phyloP scores from a whole-genome alignment of 352 stramenopile genomes.

The Pelagophyceae sp. region DNA sequence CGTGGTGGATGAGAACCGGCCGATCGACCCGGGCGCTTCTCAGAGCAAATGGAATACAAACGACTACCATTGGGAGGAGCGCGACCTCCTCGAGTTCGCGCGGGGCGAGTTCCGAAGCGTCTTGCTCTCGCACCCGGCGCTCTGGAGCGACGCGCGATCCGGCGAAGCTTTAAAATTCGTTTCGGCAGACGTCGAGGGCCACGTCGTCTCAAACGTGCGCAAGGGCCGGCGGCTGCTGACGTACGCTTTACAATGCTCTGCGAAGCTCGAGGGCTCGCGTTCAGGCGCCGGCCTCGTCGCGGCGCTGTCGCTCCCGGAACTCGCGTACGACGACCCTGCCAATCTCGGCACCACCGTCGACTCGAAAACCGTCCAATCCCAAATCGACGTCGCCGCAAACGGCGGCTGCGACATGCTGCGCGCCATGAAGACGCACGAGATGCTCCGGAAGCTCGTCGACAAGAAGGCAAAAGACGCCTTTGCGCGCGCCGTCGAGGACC shows the following conservation, averaged over 20 bases:
- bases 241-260: background rate
- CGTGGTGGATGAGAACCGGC: background rate
- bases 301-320: background rate
- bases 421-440: slow-evolving; percentile 16
- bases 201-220: slow-evolving; percentile 13
- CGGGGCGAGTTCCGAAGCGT: background rate
- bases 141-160: background rate
- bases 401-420: background rate
- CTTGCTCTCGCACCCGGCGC: background rate
- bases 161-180: background rate
- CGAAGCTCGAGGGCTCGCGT: background rate
- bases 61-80: slow-evolving; percentile 22
- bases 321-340: slow-evolving; percentile 12
- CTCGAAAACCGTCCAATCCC: too few species aligned
- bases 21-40: background rate
- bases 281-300: background rate
- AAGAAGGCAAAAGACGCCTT: background rate
- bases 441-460: background rate
- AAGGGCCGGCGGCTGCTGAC: slow-evolving; percentile 5
- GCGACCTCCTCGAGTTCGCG: slow-evolving; percentile 10
- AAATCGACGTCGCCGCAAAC: too few species aligned
- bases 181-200: background rate
- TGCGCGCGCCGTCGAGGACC: background rate
- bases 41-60: slow-evolving; percentile 18
- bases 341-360: too few species aligned